phyloP scores from a whole-genome alignment of 768 basidiomycete species.

The Boletales sp. region DNA sequence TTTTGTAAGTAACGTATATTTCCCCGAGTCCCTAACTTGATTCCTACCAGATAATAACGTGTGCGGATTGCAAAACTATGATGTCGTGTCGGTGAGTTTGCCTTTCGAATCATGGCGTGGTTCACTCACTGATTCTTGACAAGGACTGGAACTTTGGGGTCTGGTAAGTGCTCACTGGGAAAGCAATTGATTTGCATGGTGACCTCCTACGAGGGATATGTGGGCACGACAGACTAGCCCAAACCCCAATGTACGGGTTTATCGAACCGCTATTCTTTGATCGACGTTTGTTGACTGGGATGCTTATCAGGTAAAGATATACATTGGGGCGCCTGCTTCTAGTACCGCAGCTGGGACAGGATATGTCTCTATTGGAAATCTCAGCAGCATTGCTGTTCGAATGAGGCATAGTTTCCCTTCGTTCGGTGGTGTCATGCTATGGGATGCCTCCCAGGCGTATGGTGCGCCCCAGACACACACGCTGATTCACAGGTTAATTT shows the following conservation, averaged over 20 bases:
- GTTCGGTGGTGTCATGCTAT: constrained; percentile 44
- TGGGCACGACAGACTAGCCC: constrained; percentile 41
- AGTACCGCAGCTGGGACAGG: constrained; percentile 40
- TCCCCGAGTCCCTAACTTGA: background rate
- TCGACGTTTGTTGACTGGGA: constrained; percentile 1
- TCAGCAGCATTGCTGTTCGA: constrained; percentile 31
- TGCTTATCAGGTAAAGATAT: constrained; percentile 35
- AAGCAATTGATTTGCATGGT: background rate
- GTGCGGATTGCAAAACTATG: constrained; percentile 47
- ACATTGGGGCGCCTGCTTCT: constrained; percentile 41
- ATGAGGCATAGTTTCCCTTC: constrained; percentile 39
- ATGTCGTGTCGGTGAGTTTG: constrained; percentile 47
- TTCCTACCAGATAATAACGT: constrained; percentile 38
- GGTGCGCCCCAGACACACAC: constrained; percentile 10
- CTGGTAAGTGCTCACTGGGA: constrained; percentile 18
- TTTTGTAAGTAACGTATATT: constrained; percentile 37
- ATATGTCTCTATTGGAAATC: constrained; percentile 30
- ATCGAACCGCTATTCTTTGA: background rate
- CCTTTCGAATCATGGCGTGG: background rate
- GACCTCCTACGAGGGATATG: constrained; percentile 36
- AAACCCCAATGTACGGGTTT: constrained; percentile 34
- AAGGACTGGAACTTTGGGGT: constrained; percentile 47
- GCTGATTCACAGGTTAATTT: constrained; percentile 2
- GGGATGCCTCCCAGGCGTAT: constrained; percentile 43
- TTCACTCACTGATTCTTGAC: background rate